Evolutionary conservation across 179 eudicot species (phyloP).

Genomic region (Kewa caespitosa): DNA sequence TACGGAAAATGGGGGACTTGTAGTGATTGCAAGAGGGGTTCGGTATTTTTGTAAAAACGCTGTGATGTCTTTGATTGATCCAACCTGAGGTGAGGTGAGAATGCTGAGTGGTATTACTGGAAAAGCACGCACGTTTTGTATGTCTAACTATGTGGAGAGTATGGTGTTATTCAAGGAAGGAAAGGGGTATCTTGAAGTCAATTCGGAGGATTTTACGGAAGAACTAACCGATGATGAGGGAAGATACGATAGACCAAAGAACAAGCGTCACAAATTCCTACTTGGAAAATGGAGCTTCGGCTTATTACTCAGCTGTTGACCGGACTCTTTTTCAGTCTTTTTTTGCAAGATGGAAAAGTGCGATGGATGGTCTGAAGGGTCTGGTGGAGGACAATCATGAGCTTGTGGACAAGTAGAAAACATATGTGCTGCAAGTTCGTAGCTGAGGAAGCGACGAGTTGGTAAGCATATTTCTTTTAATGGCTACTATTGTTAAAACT

Average conservation of each 20-base stretch:
- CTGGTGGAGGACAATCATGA: neutral
- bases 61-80: neutral
- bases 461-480: too few relatives aligned
- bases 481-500: too few relatives aligned
- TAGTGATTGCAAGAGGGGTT: neutral
- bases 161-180: neutral
- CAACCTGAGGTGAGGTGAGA: neutral
- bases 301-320: neutral
- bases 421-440: too few relatives aligned
- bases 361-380: neutral
- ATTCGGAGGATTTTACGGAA: neutral
- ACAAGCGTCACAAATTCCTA: neutral
- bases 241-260: neutral
- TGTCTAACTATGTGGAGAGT: neutral
- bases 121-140: neutral
- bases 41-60: neutral
- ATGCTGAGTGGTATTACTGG: neutral
- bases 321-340: neutral
- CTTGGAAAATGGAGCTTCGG: neutral
- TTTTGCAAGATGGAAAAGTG: neutral
- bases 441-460: too few relatives aligned
- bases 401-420: neutral
- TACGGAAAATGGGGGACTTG: neutral
- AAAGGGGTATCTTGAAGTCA: neutral
- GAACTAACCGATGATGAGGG: neutral